These are phyloP conservation scores for Guillardia theta DNA, from an alignment of 78 protist species.

Conservation along the genomic window DNA sequence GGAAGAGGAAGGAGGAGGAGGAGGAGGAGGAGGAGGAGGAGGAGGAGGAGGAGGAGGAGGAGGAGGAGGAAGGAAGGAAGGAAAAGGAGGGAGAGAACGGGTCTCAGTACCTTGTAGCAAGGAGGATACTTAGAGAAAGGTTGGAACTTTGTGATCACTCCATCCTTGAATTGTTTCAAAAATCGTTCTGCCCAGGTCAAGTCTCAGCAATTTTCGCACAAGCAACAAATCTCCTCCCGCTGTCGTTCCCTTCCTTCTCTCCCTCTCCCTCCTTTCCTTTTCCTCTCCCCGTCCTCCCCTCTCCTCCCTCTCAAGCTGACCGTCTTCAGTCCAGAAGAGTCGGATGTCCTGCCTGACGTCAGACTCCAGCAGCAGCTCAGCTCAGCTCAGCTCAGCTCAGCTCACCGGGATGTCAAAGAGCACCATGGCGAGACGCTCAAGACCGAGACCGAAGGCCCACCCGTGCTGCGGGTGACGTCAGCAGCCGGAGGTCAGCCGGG, in stretches of 20 bases:
- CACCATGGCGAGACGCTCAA: constrained; percentile 90
- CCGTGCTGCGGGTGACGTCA: constrained; percentile 40
- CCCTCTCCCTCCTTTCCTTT: background rate
- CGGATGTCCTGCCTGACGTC: no score
- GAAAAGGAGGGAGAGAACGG: no score
- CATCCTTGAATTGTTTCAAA: background rate
- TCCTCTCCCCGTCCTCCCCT: background rate
- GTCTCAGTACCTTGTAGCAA: constrained; percentile 38
- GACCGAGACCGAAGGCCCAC: constrained; percentile 93
- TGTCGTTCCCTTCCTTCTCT: no score
- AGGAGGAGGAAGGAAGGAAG: no score
- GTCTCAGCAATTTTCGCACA: no score
- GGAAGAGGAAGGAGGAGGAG: no score
- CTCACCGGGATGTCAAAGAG: constrained; percentile 81
- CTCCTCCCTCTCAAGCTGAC: background rate
- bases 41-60: no score
- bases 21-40: no score
- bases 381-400: no score
- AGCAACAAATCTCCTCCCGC: no score
- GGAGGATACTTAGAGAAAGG: constrained; percentile 74
- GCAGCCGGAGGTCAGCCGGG: background rate
- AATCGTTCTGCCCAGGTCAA: background rate
- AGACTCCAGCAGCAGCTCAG: no score
- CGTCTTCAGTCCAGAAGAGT: constrained; percentile 87
- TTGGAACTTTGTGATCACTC: background rate